Evolutionary conservation across 352 stramenopile species (phyloP), one percentile per base, ranked within the genome.

Genomic region (Phytophthora tentaculata): DNA sequence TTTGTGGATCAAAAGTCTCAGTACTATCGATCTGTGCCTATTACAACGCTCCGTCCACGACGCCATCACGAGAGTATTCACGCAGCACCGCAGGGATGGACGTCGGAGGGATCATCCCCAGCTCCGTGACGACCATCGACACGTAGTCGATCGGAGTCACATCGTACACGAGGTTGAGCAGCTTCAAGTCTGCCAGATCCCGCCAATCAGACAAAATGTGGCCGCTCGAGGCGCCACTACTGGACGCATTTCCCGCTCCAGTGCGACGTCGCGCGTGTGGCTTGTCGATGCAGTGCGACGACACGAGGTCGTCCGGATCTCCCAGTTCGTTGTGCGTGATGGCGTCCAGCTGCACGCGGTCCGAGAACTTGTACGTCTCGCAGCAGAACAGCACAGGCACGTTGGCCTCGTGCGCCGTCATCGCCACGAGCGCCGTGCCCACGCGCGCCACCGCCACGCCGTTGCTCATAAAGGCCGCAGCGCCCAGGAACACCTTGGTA

Each of bases 301-400:
- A 85, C 44, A 94, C 74, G 7, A 96, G 73, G 51, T 96, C 91
- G 62, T 97, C 90, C 12, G 96, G 91, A 83, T 99, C 87, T n/a
- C 96, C 95, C 32, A 99, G 76, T 74, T 99, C 97, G 77, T 99
- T 99, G 74, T 97, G 88, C 12, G 96, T 98, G 64, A 99, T 98
- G 43, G 91, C 95, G 70, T 99, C 98, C 39, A 99, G 81, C 76
- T 99, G 97, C 24, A 99, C 95, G 35, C 95, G 90, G 67, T 98
- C 96, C 43, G 84, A 91, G 52, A 95, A 95, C 74, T 99, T 99
- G 89, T 99, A 99, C 28, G 96, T 99, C 84, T 99, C 98, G 70
- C 96, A 98, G 68, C 94, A 98, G 44, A 99, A 97, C 14, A 99
- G 85, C 29, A 99, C 96, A 0, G 97, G 97, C 44, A 98, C 93